Evolutionary conservation across 164 flowering plant species (phyloP), one percentile per base, ranked within the genome.

Genomic region (Amborella trichopoda): DNA sequence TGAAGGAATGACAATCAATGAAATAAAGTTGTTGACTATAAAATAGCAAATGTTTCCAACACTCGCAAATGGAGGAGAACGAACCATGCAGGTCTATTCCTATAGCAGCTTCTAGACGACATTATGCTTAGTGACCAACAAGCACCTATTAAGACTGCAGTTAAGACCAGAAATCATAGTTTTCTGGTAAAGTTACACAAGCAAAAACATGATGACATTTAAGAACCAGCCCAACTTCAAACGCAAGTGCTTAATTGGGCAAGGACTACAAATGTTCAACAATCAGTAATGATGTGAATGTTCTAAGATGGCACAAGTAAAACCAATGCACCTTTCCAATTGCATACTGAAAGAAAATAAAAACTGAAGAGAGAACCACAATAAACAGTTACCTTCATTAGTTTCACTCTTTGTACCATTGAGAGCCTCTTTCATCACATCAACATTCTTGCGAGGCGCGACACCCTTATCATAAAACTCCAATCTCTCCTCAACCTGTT

Each of bases 401-500:
- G 5, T 19, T 74, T 94, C 85, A 57, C 73, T 60, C 34, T 61
- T 58, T 28, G 62, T 41, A 54, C 26, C 63, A 43, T 76, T 85
- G 36, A 88, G 69, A 17, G 89, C 96, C 23, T 66, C 65, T 65
- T 85, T 84, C 99, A 93, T 93, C 53, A 93, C 94, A 61, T 93
- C 99, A 39, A 88, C 58, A 53, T 93, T 93, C 62, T 93, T 88
- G 17, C 89, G 86, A 22, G 95, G 96, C 27, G 95, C 95, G 69
- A 85, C 73, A 14, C 99, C 99, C 68, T 93, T 93, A 73, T 88
- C 99, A 65, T 93, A 93, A 34, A 93, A 93, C 33, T 93, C 95
- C 23, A 93, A 82, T 17, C 99, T 69, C 68, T 93, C 96, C 56
- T 93, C 99, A 48, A 93, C 96, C 66, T 88, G 95, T 48, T 83